Conservation (phyloP, 345 rosid genomes). For the Nasturtium officinale region DNA sequence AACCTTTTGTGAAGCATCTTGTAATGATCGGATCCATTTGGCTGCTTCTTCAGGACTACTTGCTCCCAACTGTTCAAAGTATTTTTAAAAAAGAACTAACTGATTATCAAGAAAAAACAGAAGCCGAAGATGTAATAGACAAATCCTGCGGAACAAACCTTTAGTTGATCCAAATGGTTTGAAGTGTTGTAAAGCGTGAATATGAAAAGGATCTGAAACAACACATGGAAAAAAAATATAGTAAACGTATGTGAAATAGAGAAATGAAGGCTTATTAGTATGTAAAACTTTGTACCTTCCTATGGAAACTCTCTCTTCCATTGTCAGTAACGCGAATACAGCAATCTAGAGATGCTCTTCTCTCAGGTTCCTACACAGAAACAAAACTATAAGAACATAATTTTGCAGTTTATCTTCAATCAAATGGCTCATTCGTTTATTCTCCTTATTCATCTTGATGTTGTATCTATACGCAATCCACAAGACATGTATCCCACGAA, state of each 20-base stretch:
- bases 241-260: conserved; percentile 14
- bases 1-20: conserved; percentile 83
- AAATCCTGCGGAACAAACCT: conserved; percentile 49
- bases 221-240: conserved; percentile 20
- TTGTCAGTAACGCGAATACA: conserved; percentile 83
- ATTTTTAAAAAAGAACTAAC: background rate
- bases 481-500: background rate
- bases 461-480: background rate
- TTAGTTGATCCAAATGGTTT: conserved; percentile 74
- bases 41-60: conserved; percentile 95
- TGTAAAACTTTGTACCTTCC: conserved; percentile 56
- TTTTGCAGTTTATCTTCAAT: background rate
- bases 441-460: background rate
- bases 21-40: conserved; percentile 72
- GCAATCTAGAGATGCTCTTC: conserved; percentile 70
- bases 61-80: conserved; percentile 72
- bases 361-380: conserved; percentile 59
- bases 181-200: conserved; percentile 77
- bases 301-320: conserved; percentile 85
- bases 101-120: background rate
- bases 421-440: background rate
- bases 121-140: background rate
- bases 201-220: conserved; percentile 74
- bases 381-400: background rate
- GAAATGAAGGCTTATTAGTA: conserved; percentile 15